These are phyloP conservation scores for Malus hybrid DNA, from an alignment of 331 rosid species.

Conservation along the genomic window DNA sequence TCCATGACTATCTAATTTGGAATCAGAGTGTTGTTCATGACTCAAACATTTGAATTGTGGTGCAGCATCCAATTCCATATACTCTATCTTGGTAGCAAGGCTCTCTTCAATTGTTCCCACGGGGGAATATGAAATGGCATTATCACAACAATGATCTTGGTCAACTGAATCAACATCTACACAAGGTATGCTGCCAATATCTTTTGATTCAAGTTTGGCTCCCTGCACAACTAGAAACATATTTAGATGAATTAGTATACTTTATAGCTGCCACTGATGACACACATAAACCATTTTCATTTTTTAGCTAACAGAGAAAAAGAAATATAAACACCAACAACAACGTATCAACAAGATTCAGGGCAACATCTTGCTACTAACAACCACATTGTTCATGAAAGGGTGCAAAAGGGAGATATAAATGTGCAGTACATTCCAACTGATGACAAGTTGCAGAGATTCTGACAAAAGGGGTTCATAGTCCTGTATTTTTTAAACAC, in stretches of 20 bases:
- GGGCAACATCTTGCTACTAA: no score
- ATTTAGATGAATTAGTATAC: not conserved
- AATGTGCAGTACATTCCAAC: no score
- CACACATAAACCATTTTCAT: not conserved
- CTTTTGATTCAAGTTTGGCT: slow-evolving; percentile 22
- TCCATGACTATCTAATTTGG: slow-evolving; percentile 19
- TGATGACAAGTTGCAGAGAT: no score
- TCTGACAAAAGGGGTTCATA: no score
- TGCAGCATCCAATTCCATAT: slow-evolving; percentile 22
- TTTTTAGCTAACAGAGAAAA: not conserved
- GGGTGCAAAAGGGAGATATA: no score
- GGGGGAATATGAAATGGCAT: slow-evolving; percentile 20
- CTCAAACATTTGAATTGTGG: slow-evolving; percentile 15
- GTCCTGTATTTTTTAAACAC: no score
- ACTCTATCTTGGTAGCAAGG: slow-evolving; percentile 16
- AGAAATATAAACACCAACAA: not conserved
- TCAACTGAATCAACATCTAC: slow-evolving; percentile 32
- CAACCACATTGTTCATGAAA: no score
- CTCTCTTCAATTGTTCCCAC: slow-evolving; percentile 24
- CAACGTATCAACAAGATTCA: not conserved
- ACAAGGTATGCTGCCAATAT: slow-evolving; percentile 19
- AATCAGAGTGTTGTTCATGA: slow-evolving; percentile 22
- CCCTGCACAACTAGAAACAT: slow-evolving; percentile 32
- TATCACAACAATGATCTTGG: slow-evolving; percentile 25
- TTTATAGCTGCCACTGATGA: not conserved